Evolutionary conservation across 2,329 filamentous ascomycete genomes (phyloP), one percentile per base, ranked within the genome.

Genomic region (Rasamsonia emersonii): DNA sequence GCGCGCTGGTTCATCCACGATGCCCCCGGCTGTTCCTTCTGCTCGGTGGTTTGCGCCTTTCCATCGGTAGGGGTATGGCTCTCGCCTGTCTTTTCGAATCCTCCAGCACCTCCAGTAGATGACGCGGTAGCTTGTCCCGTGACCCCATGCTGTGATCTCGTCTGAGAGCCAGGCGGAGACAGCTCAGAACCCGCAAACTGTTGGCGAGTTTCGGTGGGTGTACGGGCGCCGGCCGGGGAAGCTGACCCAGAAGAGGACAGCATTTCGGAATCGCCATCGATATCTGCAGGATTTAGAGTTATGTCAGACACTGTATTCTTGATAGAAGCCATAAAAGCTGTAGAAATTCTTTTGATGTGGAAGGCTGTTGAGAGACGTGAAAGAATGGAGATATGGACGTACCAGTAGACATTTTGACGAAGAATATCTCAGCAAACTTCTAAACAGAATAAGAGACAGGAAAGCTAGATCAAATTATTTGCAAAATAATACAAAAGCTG

Each of bases 211-310:
- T 45, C 54, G 28, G 58, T 62, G 18, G 61, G 65, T 23, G 62
- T 70, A 36, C 57, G 61, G 25, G 62, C 50, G 34, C 65, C 61
- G 25, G 48, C 39, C 5, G 49, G 47, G 16, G 47, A 40, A 16
- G 53, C 53, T 24, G 55, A 54, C 30, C 58, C 58, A 16, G 56
- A 53, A 9, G 62, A 62, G 26, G 67, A 71, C 39, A 66, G 62
- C 71, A 75, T 75, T 38, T 67, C 68, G 18, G 67, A 71, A 56
- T 75, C 71, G 26, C 69, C 68, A 51, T 73, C 70, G 44, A 46
- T 52, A 46, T 75, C 70, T 67, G 44, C 30, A 18, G 14, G 9
- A 15, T 25, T 15, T 30, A 23, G 26, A 32, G 18, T 28, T 30
- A 11, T 18, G 32, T 25, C 21, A 4, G 16, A 15, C 13, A 9